Evolutionary conservation across 208 protist genomes (phyloP), one percentile per base, ranked within the genome.

Genomic region (Trypanosoma cruzi): DNA sequence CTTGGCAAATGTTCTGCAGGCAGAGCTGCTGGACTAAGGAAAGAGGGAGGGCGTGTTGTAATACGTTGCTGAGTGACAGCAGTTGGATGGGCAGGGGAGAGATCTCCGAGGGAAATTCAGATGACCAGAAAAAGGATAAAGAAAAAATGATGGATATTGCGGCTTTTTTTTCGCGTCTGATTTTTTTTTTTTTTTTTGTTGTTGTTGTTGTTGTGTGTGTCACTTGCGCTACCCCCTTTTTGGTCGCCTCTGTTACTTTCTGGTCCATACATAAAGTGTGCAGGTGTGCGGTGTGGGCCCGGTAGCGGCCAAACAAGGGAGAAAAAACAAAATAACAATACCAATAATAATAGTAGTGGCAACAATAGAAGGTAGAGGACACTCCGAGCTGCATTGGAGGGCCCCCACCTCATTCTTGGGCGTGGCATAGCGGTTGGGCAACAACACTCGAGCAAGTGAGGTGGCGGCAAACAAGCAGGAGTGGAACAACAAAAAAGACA

Each of bases 1-100:
- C 2, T 26, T 71, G 57, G 26, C 40, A 49, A 54, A 76, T 31
- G 40, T 70, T 65, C 56, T 46, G 14, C 63, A 71, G 57, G 56
- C 64, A 22, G 3, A 22, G 13, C 40, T 76, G 40, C 37, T 76
- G 29, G 55, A 54, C 16, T 69, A 37, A 71, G 13, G 50, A 2
- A 56, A 53, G 44, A 49, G 50, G 0, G 44, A 56, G 1, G 24
- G 32, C 36, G n/a, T 28, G 3, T 56, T 66, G 13, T 70, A 49
- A 70, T 46, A 63, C 52, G 56, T 60, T 1, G 67, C 18, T 60
- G 22, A 48, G 50, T 55, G n/a, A n/a, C n/a, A n/a, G n/a, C n/a
- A n/a, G n/a, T n/a, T n/a, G n/a, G n/a, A n/a, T n/a, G n/a, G n/a
- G n/a, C n/a, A n/a, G n/a, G n/a, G n/a, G n/a, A n/a, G n/a, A n/a